These are phyloP conservation scores for Penicillium canescens DNA, from an alignment of 495 filamentous ascomycete species.

Conservation along the genomic window DNA sequence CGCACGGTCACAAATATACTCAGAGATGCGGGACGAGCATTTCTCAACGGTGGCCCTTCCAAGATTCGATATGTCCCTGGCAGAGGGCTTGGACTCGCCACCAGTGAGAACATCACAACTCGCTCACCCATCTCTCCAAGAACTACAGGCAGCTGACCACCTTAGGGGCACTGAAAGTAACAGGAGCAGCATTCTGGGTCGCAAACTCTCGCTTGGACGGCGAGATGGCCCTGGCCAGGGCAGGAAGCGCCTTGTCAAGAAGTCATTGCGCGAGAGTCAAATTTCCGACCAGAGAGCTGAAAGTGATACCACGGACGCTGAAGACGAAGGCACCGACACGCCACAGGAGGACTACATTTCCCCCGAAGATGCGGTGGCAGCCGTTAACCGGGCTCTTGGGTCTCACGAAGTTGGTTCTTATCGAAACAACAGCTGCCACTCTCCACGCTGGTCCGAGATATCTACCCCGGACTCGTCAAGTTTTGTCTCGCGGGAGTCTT, in stretches of 20 bases:
- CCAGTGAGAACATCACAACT: conserved; percentile 4
- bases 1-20: conserved; percentile 7
- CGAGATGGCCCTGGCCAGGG: conserved; percentile 28
- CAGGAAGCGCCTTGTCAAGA: conserved; percentile 16
- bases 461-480: conserved; percentile 10
- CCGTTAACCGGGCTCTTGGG: conserved; percentile 14
- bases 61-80: background rate
- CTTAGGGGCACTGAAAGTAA: conserved; percentile 1
- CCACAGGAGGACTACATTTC: conserved; percentile 18
- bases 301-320: conserved; percentile 6
- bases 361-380: conserved; percentile 22
- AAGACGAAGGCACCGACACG: conserved; percentile 12
- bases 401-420: conserved; percentile 8
- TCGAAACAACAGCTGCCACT: conserved; percentile 1
- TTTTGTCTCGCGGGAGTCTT: conserved; percentile 14
- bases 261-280: conserved; percentile 14
- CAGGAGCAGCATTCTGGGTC: conserved; percentile 6
- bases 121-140: conserved; percentile 15
- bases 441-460: conserved; percentile 6
- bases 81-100: conserved; percentile 1
- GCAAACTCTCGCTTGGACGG: conserved; percentile 26
- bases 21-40: background rate
- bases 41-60: conserved; percentile 5
- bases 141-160: conserved; percentile 17
- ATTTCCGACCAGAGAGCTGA: conserved; percentile 2